Base-by-base conservation (phyloP, 2,329 filamentous ascomycete genomes). In the Furcasterigmium sp. region DNA sequence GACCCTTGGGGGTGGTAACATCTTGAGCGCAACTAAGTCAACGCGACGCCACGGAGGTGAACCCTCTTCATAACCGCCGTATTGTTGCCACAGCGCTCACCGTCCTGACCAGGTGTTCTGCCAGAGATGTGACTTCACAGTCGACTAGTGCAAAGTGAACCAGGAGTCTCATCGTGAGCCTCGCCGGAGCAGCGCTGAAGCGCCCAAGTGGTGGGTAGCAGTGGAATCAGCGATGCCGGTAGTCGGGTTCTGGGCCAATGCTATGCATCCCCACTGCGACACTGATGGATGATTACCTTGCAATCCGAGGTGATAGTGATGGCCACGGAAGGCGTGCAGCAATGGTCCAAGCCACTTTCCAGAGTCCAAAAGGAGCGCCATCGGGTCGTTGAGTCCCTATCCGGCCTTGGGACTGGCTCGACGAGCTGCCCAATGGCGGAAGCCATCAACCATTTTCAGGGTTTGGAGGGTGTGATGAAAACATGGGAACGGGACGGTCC, bases 41-140 rank as follows among this genome's bases (percentile, higher is more conserved):
- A n/a, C n/a, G n/a, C 23, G 23, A 26, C 23, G 23, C 23, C 23
- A 26, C 23, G 11, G 23, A 26, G 7, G 11, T 7, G 23, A 26
- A 26, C 23, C 7, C 23, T 11, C 23, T 11, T 26, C 23, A n/a
- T n/a, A 15, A 15, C 32, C 32, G 29, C n/a, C 32, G n/a, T 17
- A 9, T 35, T 19, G 18, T 35, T 17, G 18, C 17, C n/a, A n/a
- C n/a, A n/a, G 5, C 29, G 8, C 32, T 35, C 32, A 35, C 32
- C 32, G 32, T 17, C 15, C 32, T 17, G 17, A 18, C 18, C 32
- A 35, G 17, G 18, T 10, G 32, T 35, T 45, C 37, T 41, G 34
- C 28, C 37, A 20, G 17, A 18, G 39, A 23, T 49, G 45, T 47
- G 47, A 47, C 32, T 47, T 47, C 37, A 43, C 39, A 45, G 23